These are phyloP conservation scores for Circinella umbellata DNA, from an alignment of 371 early-diverging fungal species.

Conservation along the genomic window DNA sequence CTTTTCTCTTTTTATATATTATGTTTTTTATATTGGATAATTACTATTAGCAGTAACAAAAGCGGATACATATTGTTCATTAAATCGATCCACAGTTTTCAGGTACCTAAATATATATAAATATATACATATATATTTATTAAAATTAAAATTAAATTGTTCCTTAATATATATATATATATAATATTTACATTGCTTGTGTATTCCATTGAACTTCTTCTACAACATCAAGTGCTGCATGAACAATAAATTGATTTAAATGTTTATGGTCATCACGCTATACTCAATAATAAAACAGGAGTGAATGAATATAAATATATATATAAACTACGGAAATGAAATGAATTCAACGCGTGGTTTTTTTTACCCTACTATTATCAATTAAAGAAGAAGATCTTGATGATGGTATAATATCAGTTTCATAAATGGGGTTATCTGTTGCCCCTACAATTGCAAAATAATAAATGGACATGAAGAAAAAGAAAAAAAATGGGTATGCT, in stretches of 20 bases:
- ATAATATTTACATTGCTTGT: slow-evolving; percentile 68
- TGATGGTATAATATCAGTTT: slow-evolving; percentile 81
- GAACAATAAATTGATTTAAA: slow-evolving; percentile 94
- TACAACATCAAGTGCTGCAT: slow-evolving; percentile 94
- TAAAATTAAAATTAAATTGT: too few species aligned
- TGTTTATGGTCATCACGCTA: slow-evolving; percentile 86
- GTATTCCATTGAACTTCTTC: slow-evolving; percentile 92
- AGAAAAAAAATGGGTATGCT: neutral
- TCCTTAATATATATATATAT: too few species aligned
- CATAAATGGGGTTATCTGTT: slow-evolving; percentile 93
- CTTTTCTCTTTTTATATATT: neutral
- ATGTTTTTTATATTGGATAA: neutral
- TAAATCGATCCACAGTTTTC: slow-evolving; percentile 93
- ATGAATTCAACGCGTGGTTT: neutral
- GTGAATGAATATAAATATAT: slow-evolving; percentile 1
- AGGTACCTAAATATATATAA: slow-evolving; percentile 70
- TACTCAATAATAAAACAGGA: neutral
- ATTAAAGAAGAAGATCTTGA: slow-evolving; percentile 44
- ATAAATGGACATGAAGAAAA: slow-evolving; percentile 63
- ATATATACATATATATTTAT: too few species aligned
- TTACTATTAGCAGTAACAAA: slow-evolving; percentile 91
- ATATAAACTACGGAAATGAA: neutral
- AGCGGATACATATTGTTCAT: slow-evolving; percentile 91
- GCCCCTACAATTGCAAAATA: slow-evolving; percentile 95
- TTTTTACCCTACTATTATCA: slow-evolving; percentile 42